These are phyloP conservation scores for Pichia norvegensis DNA, from an alignment of 1,139 yeast species.

Conservation along the genomic window DNA sequence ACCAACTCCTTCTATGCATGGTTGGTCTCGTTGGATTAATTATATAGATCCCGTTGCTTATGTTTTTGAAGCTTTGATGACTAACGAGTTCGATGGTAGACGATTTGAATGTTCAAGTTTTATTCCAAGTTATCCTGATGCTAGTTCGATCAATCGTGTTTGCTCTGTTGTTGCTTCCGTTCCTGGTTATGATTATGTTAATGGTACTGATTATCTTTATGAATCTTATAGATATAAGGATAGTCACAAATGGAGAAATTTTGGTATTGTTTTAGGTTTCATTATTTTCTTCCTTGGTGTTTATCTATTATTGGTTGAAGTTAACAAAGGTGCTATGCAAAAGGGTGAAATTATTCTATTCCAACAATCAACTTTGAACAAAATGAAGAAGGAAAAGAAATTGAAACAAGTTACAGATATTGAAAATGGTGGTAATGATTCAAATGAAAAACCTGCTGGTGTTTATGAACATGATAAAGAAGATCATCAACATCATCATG, in stretches of 20 bases:
- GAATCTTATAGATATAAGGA: conserved; percentile 25
- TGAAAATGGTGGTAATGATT: conserved; percentile 10
- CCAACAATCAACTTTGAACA: conserved; percentile 23
- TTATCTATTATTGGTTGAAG: conserved; percentile 26
- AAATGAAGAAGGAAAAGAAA: conserved; percentile 16
- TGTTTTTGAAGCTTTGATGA: conserved; percentile 46
- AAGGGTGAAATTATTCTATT: conserved; percentile 30
- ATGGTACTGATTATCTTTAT: conserved; percentile 27
- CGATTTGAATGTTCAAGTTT: conserved; percentile 41
- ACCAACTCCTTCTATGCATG: conserved; percentile 52
- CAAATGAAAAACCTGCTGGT: conserved; percentile 14
- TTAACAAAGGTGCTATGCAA: conserved; percentile 29
- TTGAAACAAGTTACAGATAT: conserved; percentile 1
- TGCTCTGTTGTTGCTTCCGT: conserved; percentile 59
- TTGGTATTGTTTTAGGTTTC: conserved; percentile 30
- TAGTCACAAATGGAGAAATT: conserved; percentile 31
- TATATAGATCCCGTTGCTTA: conserved; percentile 49
- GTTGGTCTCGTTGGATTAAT: conserved; percentile 59
- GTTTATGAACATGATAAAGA: conserved; percentile 11
- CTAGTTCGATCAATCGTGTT: conserved; percentile 36
- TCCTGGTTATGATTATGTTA: conserved; percentile 23
- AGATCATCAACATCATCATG: not conserved
- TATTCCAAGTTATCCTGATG: conserved; percentile 44
- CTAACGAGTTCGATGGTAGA: conserved; percentile 48
- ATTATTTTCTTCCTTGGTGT: conserved; percentile 26